These are phyloP conservation scores for Filosporella fistucella DNA, from an alignment of 495 filamentous ascomycete genomes.

Conservation along the genomic window DNA sequence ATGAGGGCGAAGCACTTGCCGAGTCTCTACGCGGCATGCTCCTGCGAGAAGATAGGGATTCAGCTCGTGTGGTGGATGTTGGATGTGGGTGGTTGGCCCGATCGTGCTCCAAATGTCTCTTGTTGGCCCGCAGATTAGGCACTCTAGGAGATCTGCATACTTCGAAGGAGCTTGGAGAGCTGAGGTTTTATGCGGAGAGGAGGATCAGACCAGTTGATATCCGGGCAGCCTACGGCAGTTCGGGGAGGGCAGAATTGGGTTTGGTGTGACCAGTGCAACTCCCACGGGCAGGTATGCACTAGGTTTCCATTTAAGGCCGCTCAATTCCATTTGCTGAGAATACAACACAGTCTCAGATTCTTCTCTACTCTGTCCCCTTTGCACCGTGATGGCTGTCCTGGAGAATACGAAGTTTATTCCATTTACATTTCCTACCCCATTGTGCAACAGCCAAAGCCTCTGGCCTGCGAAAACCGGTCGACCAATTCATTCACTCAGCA, in stretches of 20 bases:
- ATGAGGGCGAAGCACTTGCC: not conserved
- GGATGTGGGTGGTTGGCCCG: conserved; percentile 4
- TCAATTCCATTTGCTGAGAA: conserved; percentile 20
- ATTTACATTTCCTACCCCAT: conserved; percentile 15
- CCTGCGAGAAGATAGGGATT: conserved; percentile 6
- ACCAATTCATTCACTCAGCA: conserved; percentile 9
- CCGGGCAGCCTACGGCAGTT: conserved; percentile 18
- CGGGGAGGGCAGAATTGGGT: conserved; percentile 12
- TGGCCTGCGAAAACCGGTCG: conserved; percentile 11
- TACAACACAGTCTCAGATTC: conserved; percentile 13
- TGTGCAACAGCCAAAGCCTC: conserved; percentile 6
- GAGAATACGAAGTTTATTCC: conserved; percentile 12
- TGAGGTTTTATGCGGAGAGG: conserved; percentile 17
- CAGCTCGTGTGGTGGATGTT: conserved; percentile 1
- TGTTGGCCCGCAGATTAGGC: no score
- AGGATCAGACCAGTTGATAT: conserved; percentile 15
- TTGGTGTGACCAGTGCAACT: no score
- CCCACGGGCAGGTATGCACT: no score
- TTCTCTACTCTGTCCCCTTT: conserved; percentile 12
- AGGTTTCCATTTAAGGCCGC: conserved; percentile 19
- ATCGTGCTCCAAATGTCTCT: conserved; percentile 1
- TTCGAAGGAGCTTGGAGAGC: conserved; percentile 15
- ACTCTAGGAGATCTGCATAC: no score
- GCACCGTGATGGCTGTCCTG: conserved; percentile 16
- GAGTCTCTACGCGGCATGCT: conserved; percentile 4